phyloP scores from a whole-genome alignment of 2,329 filamentous ascomycete species.

The Parastagonospora avenae region DNA sequence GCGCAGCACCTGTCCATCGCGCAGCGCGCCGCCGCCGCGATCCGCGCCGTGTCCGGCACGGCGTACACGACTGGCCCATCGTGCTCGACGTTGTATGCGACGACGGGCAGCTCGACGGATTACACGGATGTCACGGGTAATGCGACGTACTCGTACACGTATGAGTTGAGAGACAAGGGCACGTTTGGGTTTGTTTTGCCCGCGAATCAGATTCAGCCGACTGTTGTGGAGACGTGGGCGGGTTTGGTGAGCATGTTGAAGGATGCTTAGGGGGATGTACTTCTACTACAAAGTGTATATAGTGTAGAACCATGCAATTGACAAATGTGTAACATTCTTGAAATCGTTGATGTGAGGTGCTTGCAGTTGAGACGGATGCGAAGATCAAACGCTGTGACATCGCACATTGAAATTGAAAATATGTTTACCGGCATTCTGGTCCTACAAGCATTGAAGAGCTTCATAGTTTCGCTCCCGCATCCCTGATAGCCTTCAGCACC shows the following conservation, averaged over 20 bases:
- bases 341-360: too few relatives aligned
- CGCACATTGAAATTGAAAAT: background rate
- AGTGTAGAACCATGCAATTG: too few relatives aligned
- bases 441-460: background rate
- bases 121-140: constrained; percentile 50
- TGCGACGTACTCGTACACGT: constrained; percentile 53
- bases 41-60: constrained; percentile 59
- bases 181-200: constrained; percentile 56
- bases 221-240: constrained; percentile 54
- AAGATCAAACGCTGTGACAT: too few relatives aligned
- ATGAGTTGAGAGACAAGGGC: constrained; percentile 57
- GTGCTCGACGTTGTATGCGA: constrained; percentile 66
- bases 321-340: too few relatives aligned
- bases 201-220: constrained; percentile 55
- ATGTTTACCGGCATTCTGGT: background rate
- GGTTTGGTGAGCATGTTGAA: constrained; percentile 41
- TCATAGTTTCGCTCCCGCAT: constrained; percentile 24
- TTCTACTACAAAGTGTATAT: too few relatives aligned
- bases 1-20: constrained; percentile 57
- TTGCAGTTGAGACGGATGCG: too few relatives aligned
- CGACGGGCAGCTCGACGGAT: constrained; percentile 53
- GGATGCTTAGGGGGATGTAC: constrained; percentile 13
- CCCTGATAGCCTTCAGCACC: constrained; percentile 24
- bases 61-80: constrained; percentile 53
- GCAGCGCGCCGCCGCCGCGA: constrained; percentile 55